phyloP scores from a whole-genome alignment of 176 grass and related monocot species.

The Zoysia pacifica region DNA sequence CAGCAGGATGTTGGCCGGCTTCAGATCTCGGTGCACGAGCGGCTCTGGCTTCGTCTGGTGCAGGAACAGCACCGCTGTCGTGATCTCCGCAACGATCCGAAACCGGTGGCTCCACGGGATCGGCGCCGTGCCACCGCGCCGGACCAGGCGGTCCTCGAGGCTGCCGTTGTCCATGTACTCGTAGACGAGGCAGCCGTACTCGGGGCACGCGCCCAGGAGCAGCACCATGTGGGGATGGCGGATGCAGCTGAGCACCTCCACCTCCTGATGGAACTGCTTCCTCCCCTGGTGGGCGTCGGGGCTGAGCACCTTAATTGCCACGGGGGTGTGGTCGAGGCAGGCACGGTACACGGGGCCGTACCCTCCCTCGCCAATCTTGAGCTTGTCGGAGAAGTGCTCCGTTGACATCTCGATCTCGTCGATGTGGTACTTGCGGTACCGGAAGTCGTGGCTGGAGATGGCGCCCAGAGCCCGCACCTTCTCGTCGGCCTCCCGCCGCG shows the following conservation, averaged over 20 bases:
- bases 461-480: constrained; percentile 66
- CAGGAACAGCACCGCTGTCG: constrained; percentile 78
- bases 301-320: constrained; percentile 84
- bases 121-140: constrained; percentile 59
- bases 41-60: constrained; percentile 92
- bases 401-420: constrained; percentile 88
- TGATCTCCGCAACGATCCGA: constrained; percentile 77
- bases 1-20: constrained; percentile 91
- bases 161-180: constrained; percentile 97
- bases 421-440: constrained; percentile 82
- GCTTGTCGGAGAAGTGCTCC: constrained; percentile 65
- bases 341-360: constrained; percentile 93
- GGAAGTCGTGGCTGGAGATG: constrained; percentile 61
- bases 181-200: constrained; percentile 90
- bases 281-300: constrained; percentile 78
- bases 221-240: constrained; percentile 97
- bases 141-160: constrained; percentile 80
- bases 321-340: constrained; percentile 79
- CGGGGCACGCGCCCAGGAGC: constrained; percentile 81
- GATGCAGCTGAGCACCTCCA: constrained; percentile 89
- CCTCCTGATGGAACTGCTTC: constrained; percentile 98
- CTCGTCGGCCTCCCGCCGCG: constrained; percentile 80
- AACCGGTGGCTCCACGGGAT: constrained; percentile 75
- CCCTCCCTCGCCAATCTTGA: constrained; percentile 94
- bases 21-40: constrained; percentile 89